Conservation (phyloP, 2,329 filamentous ascomycete species). For the Magnaporthiopsis rhizophila region DNA sequence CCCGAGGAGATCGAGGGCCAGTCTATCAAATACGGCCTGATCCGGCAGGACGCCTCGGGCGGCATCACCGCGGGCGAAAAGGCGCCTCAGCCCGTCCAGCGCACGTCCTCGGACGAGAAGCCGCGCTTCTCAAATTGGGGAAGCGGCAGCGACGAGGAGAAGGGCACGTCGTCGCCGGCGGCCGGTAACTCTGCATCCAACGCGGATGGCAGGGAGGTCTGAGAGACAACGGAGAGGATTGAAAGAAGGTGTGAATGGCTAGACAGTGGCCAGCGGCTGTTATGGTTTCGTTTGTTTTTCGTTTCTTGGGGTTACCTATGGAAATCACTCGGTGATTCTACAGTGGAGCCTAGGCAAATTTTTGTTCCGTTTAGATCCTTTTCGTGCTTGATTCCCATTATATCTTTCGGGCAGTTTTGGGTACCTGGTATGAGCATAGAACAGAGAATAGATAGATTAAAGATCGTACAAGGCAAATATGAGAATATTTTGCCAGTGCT, state of each 20-base stretch:
- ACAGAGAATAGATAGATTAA: background rate
- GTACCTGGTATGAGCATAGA: background rate
- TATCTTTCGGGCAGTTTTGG: background rate
- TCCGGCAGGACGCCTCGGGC: conserved; percentile 8
- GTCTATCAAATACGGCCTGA: conserved; percentile 24
- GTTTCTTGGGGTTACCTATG: background rate
- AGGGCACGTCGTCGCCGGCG: background rate
- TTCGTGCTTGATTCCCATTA: background rate
- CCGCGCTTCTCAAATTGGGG: background rate
- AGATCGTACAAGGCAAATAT: background rate
- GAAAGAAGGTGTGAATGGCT: background rate
- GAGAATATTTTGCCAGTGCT: background rate
- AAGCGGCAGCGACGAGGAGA: conserved; percentile 4
- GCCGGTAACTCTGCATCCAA: background rate
- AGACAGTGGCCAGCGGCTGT: background rate
- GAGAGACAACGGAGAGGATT: background rate
- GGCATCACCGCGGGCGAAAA: background rate
- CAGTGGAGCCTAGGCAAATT: background rate
- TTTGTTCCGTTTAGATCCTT: background rate
- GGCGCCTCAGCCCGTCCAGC: background rate
- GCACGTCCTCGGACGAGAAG: conserved; percentile 2
- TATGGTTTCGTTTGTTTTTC: background rate
- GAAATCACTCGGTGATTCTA: background rate
- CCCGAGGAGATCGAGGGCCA: conserved; percentile 45
- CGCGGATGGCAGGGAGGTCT: background rate